These are phyloP conservation scores for Taphrina confusa DNA, from an alignment of 1,139 yeast species.

Conservation along the genomic window DNA sequence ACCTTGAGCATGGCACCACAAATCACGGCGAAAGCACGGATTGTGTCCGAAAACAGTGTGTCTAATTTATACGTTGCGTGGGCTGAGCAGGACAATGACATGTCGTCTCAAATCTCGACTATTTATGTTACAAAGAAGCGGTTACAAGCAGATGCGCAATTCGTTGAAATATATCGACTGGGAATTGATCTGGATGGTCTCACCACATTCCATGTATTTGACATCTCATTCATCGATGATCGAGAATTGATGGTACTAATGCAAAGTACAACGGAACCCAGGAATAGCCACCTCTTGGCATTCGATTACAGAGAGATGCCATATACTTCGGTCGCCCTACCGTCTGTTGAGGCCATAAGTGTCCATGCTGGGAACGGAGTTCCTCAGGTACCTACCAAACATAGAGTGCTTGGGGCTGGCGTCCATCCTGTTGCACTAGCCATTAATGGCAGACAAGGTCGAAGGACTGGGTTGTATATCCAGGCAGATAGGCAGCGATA, in stretches of 20 bases:
- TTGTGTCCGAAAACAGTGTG: not conserved
- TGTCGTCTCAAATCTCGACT: too few species aligned
- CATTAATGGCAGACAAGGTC: slow-evolving; percentile 39
- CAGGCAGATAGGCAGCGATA: slow-evolving; percentile 41
- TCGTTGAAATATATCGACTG: not conserved
- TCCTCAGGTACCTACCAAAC: not conserved
- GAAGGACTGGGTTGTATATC: slow-evolving; percentile 41
- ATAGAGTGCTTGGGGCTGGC: slow-evolving; percentile 18
- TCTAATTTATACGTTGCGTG: not conserved
- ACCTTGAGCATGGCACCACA: not conserved
- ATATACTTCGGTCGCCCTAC: not conserved
- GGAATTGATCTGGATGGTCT: not conserved
- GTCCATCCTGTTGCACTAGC: slow-evolving; percentile 39
- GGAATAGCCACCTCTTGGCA: not conserved
- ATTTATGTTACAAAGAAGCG: not conserved
- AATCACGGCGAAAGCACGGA: not conserved
- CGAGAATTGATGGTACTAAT: slow-evolving; percentile 18
- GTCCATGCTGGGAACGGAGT: not conserved
- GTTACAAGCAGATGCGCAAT: not conserved
- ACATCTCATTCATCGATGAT: slow-evolving; percentile 29
- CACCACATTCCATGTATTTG: not conserved
- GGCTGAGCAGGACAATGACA: not conserved
- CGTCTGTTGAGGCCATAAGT: too few species aligned
- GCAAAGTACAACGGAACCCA: not conserved
- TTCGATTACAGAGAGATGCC: not conserved